Conservation (phyloP, 768 basidiomycete genomes). For the Ramaria sp. region DNA sequence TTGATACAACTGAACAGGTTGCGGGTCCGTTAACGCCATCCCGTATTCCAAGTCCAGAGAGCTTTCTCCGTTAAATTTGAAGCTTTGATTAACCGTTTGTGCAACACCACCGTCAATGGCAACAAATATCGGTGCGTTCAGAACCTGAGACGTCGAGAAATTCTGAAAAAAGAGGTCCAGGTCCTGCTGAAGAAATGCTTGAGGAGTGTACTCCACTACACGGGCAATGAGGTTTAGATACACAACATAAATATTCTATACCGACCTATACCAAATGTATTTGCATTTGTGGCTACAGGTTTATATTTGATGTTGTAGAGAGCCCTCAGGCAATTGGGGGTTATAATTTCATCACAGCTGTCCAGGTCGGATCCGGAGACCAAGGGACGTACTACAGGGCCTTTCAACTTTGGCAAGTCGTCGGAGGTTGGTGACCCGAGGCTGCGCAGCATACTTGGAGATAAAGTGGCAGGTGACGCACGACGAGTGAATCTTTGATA, state of each 20-base stretch:
- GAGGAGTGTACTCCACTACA: conserved; percentile 8
- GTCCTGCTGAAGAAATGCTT: conserved; percentile 4
- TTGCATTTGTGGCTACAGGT: conserved; percentile 12
- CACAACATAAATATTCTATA: neutral
- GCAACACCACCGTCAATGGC: conserved; percentile 8
- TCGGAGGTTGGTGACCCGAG: conserved; percentile 4
- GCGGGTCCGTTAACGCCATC: conserved; percentile 4
- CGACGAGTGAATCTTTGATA: neutral
- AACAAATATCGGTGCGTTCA: neutral
- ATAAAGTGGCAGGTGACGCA: neutral
- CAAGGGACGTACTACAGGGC: neutral
- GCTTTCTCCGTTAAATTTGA: conserved; percentile 50
- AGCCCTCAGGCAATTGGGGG: conserved; percentile 21
- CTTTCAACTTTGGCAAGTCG: conserved; percentile 2
- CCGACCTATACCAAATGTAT: conserved; percentile 9
- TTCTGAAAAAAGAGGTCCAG: conserved; percentile 8
- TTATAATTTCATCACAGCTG: conserved; percentile 7
- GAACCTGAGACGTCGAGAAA: conserved; percentile 2
- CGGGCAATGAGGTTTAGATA: neutral
- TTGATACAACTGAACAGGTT: conserved; percentile 11
- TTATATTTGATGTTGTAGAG: conserved; percentile 27
- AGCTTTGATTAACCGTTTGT: conserved; percentile 33
- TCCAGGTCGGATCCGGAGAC: neutral
- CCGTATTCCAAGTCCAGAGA: conserved; percentile 37
- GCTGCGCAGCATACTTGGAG: neutral